These are phyloP conservation scores for Citeromyces siamensis DNA, from an alignment of 1,139 yeast genomes.

Conservation along the genomic window DNA sequence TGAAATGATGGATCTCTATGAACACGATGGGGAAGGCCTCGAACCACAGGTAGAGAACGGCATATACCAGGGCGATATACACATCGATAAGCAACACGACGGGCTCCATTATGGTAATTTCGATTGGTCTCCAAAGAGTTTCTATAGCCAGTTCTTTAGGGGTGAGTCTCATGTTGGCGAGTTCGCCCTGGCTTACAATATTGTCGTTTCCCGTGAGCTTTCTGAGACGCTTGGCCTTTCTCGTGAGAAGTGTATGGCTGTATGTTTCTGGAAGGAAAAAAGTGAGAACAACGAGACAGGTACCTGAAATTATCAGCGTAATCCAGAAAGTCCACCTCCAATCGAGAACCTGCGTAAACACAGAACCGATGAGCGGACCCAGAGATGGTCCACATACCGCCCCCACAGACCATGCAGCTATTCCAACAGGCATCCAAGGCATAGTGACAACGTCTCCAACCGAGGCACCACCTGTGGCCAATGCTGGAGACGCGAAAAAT, in stretches of 20 bases:
- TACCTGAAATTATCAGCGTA: constrained; percentile 23
- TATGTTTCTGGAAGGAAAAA: constrained; percentile 40
- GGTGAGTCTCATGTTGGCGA: constrained; percentile 28
- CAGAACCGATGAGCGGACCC: constrained; percentile 51
- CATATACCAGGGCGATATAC: constrained; percentile 61
- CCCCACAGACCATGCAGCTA: constrained; percentile 33
- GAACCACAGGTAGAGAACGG: constrained; percentile 65
- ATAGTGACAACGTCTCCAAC: constrained; percentile 37
- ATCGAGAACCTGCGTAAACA: constrained; percentile 26
- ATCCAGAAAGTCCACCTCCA: constrained; percentile 41
- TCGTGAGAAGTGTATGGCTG: constrained; percentile 28
- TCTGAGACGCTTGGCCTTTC: constrained; percentile 35
- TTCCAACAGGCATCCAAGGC: constrained; percentile 13
- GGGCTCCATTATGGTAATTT: constrained; percentile 58
- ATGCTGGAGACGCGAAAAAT: constrained; percentile 41
- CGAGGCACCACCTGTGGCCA: constrained; percentile 49
- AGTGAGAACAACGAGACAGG: constrained; percentile 22
- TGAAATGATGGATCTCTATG: constrained; percentile 36
- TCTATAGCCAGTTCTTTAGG: constrained; percentile 24
- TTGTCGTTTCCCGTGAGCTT: constrained; percentile 27
- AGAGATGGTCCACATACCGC: constrained; percentile 50
- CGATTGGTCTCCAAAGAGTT: constrained; percentile 48
- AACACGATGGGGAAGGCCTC: constrained; percentile 71
- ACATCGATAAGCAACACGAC: constrained; percentile 55
- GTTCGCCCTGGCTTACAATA: constrained; percentile 24